Evolutionary conservation across 192 early-diverging fungal genomes (phyloP), one percentile per base, ranked within the genome.

Genomic region (Mortierella alpina): DNA sequence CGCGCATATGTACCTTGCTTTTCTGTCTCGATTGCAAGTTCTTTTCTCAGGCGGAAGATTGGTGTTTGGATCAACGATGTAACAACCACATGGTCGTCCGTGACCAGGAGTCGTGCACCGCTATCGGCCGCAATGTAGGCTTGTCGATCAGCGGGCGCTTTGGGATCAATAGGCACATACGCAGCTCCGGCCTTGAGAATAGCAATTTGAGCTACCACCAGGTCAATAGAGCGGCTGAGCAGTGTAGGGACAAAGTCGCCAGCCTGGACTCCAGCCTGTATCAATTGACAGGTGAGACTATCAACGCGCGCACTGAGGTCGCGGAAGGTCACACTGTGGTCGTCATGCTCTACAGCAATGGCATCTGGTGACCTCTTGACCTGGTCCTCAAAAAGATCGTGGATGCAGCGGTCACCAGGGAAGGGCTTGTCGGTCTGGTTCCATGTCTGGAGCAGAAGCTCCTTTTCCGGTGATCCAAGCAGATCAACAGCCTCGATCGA

Each of bases 101-200:
- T 31, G 31, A 31, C 3, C 31, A 31, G 3, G 31, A 31, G 31
- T 31, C 31, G 31, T 31, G 31, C 31, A 31, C 31, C 31, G 31
- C 31, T 31, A 3, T 31, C 31, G 31, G 31, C 3, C 31, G 31
- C 31, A 6, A 45, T 44, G 20, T 82, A 73, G 2, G 41, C 23
- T 5, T 75, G 20, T 20, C 75, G 75, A 54, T 82, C 57, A 4
- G 41, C 18, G 6, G 75, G 31, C 39, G 73, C 59, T 4, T 75
- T 73, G 42, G 20, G 59, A 2, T 62, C 59, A 1, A 62, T 9
- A 3, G 78, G 73, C 23, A 83, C 69, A 52, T 83, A 83, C 0
- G 81, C 81, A 14, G 52, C 81, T 2, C 81, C 81, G 40, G 72
- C 55, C 40, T 83, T 83, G 0, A 81, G 65, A 4, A 83, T 70